These are phyloP conservation scores for Thelonectria rubi DNA, from an alignment of 2,329 filamentous ascomycete species.

Conservation along the genomic window DNA sequence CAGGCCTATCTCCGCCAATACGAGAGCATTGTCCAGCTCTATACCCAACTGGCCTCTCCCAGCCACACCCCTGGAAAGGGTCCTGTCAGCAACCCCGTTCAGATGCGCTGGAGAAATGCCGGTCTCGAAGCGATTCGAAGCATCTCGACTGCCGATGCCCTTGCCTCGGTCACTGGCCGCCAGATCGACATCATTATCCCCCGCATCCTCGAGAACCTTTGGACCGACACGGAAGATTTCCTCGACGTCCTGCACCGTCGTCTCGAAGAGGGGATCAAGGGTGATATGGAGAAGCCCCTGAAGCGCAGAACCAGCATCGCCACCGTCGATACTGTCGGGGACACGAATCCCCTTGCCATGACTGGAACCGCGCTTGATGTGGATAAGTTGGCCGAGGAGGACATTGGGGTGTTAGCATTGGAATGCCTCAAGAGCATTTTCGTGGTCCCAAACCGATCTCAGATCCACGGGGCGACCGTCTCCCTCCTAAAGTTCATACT, in stretches of 20 bases:
- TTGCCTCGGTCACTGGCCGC: conserved; percentile 77
- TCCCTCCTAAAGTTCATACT: conserved; percentile 80
- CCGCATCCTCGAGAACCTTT: conserved; percentile 86
- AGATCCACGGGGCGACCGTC: conserved; percentile 80
- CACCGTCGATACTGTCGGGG: conserved; percentile 70
- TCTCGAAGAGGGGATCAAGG: conserved; percentile 73
- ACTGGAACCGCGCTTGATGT: conserved; percentile 85
- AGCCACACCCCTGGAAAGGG: conserved; percentile 61
- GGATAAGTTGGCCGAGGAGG: conserved; percentile 88
- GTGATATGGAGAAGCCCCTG: conserved; percentile 69
- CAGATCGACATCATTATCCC: conserved; percentile 84
- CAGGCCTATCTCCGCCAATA: conserved; percentile 85
- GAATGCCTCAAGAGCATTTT: conserved; percentile 90
- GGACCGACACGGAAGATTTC: conserved; percentile 76
- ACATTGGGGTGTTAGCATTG: conserved; percentile 84
- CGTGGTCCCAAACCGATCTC: conserved; percentile 79
- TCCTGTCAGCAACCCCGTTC: conserved; percentile 73
- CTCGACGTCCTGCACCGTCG: conserved; percentile 74
- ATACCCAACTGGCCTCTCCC: conserved; percentile 81
- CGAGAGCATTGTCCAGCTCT: conserved; percentile 80
- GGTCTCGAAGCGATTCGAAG: conserved; percentile 83
- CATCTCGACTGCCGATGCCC: conserved; percentile 80
- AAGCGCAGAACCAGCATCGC: conserved; percentile 80
- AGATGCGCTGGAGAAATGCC: conserved; percentile 79
- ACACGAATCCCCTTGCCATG: conserved; percentile 76